Percentiles rank a stretch among this genome's conserved stretches.
phyloP scores from a whole-genome alignment of 2,329 filamentous ascomycete genomes.

The Paracamarosporium sp. region DNA sequence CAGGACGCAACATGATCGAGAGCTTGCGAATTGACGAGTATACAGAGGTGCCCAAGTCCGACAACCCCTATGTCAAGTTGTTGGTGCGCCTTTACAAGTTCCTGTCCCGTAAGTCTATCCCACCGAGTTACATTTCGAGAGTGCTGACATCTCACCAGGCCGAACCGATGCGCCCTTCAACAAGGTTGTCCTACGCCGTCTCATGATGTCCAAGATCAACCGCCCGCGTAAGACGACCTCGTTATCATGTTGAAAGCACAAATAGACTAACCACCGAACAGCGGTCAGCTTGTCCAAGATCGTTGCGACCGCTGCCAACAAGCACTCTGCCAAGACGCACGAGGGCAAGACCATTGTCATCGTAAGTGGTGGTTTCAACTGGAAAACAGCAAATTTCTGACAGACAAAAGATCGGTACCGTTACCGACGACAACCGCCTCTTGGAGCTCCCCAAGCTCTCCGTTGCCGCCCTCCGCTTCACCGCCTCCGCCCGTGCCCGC shows the following conservation, averaged over 20 bases:
- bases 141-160: slow-evolving; percentile 61
- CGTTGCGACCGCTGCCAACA: slow-evolving; percentile 65
- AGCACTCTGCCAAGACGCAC: slow-evolving; percentile 60
- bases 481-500: slow-evolving; percentile 90
- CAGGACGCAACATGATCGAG: slow-evolving; percentile 47
- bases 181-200: slow-evolving; percentile 95
- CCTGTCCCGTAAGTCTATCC: slow-evolving; percentile 78
- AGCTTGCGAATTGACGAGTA: slow-evolving; percentile 44
- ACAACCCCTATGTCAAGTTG: slow-evolving; percentile 97
- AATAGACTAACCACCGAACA: slow-evolving; percentile 27
- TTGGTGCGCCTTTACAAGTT: slow-evolving; percentile 99
- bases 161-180: slow-evolving; percentile 98
- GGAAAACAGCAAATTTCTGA: slow-evolving; percentile 17
- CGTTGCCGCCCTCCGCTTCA: slow-evolving; percentile 95
- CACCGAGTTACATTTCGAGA: slow-evolving; percentile 13
- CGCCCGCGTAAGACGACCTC: slow-evolving; percentile 56
- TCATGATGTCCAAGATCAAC: slow-evolving; percentile 99
- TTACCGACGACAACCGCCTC: slow-evolving; percentile 94
- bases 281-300: slow-evolving; percentile 93
- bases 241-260: neutral
- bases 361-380: slow-evolving; percentile 42
- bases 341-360: slow-evolving; percentile 87
- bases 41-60: slow-evolving; percentile 73
- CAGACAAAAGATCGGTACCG: slow-evolving; percentile 70
- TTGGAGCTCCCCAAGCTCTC: slow-evolving; percentile 85